Percentiles rank a stretch among this genome's conserved stretches.
Evolutionary conservation across 768 basidiomycete genomes (phyloP).

Genomic region (Hortiboletus flavorubellus): DNA sequence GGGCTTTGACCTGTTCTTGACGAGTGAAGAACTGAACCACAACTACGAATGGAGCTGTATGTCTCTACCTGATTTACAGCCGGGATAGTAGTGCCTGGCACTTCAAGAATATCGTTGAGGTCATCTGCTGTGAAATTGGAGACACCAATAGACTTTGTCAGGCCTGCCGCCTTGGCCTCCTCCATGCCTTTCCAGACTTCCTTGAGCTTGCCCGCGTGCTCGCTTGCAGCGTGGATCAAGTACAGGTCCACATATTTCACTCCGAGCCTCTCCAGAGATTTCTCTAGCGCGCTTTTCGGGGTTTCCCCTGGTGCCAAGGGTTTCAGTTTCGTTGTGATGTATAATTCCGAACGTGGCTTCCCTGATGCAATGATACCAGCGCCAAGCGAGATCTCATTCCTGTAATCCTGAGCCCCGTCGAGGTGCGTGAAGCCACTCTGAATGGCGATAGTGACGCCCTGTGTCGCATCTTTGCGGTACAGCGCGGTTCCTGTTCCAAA

Average conservation of each 20-base stretch:
- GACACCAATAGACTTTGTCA: constrained; percentile 46
- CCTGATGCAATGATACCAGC: constrained; percentile 48
- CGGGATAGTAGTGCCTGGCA: constrained; percentile 40
- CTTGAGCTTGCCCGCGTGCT: constrained; percentile 41
- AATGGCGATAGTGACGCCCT: constrained; percentile 44
- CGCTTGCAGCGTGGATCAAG: constrained; percentile 50
- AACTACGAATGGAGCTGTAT: not conserved
- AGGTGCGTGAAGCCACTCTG: constrained; percentile 57
- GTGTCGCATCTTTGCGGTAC: constrained; percentile 40
- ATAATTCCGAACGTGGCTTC: constrained; percentile 52
- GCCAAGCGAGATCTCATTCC: constrained; percentile 53
- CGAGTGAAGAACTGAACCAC: not conserved
- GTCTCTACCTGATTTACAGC: constrained; percentile 50
- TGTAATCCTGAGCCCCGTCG: constrained; percentile 61
- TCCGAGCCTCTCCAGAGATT: constrained; percentile 53
- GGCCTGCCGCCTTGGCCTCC: constrained; percentile 43
- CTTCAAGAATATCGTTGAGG: constrained; percentile 42
- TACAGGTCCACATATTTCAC: constrained; percentile 61
- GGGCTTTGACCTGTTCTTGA: constrained; percentile 44
- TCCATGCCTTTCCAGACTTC: constrained; percentile 64
- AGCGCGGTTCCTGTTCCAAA: constrained; percentile 63
- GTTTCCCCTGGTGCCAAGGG: constrained; percentile 36
- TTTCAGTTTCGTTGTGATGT: constrained; percentile 57
- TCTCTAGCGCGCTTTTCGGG: constrained; percentile 46
- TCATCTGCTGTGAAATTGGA: constrained; percentile 49